phyloP scores from a whole-genome alignment of 306 rosid genomes.

The Cucurbita moschata region DNA sequence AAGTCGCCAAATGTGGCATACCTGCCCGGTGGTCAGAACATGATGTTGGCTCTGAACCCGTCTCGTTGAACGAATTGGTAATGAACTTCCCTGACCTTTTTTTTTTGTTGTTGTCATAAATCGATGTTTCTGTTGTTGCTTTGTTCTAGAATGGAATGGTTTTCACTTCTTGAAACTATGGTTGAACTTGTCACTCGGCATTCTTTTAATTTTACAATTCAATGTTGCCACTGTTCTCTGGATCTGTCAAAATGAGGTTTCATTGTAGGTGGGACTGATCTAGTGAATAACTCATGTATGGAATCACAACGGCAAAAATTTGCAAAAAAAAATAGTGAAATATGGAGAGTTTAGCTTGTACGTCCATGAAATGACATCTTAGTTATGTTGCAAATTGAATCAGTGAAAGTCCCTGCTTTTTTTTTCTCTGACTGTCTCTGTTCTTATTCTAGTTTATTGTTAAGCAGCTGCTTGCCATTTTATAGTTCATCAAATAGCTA shows the following conservation, averaged over 20 bases:
- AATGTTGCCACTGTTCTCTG: not conserved
- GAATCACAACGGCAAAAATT: not conserved
- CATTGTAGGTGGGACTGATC: not conserved
- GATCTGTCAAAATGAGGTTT: not conserved
- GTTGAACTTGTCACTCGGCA: not conserved
- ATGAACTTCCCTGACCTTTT: not conserved
- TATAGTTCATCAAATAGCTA: not conserved
- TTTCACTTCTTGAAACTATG: not conserved
- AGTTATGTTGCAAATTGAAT: not conserved
- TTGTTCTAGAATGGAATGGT: not conserved
- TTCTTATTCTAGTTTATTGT: not conserved
- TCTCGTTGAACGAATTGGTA: constrained; percentile 52
- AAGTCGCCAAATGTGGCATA: constrained; percentile 76
- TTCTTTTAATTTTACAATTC: not conserved
- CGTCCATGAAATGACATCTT: not conserved
- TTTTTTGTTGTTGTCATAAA: not conserved
- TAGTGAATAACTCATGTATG: not conserved
- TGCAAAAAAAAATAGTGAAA: not conserved
- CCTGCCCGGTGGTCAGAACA: constrained; percentile 38
- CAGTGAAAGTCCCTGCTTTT: not conserved
- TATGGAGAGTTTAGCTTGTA: too few relatives aligned
- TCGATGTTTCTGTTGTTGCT: not conserved
- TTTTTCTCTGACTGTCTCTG: not conserved
- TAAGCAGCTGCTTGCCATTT: not conserved
- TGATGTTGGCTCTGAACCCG: constrained; percentile 60